Base-by-base conservation (phyloP, 2,329 filamentous ascomycete genomes). In the Parastagonospora nodorum region DNA sequence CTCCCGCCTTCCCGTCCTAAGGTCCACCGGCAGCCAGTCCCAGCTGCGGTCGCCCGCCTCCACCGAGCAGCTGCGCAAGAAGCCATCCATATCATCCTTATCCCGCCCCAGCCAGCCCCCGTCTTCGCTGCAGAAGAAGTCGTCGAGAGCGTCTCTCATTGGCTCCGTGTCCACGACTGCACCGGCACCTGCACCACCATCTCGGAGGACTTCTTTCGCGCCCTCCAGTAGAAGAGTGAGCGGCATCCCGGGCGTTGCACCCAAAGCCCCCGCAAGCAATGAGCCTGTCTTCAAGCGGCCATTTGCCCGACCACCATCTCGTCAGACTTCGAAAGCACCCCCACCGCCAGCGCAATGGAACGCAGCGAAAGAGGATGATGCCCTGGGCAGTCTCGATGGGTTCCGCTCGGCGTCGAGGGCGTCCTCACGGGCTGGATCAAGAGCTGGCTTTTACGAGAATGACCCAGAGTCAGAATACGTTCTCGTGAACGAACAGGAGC, bases 1-100 rank as follows among this genome's bases (percentile, higher is more conserved):
- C 37, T 84, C 82, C 16, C 78, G 79, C 57, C 73, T 85, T 40
- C 82, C 82, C 10, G 72, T 83, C 53, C 81, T 71, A 38, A 63
- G 65, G 33, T 53, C 75, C 37, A 71, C 74, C 36, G 59, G 43
- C 36, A 72, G 64, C 53, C 66, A 72, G 31, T 74, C 72, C 51
- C 72, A 76, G 29, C 63, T 82, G 47, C 77, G 77, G 2, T 32
- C 60, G 44, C 71, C 78, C 12, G 74, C 79, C 0, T 42, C 76
- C 71, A 74, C 73, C 59, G 80, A 81, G 31, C 77, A 75, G 53
- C 41, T 69, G 53, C 64, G 58, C 56, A 69, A 67, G 60, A 69
- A 66, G 53, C 58, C 68, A 8, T 72, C 70, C 11, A 28, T 66
- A 12, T 62, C 66, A 37, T 63, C 63, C 30, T 44, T 70, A 30